Conservation (phyloP, 2,329 filamentous ascomycete species). For the Neonectria faginata region DNA sequence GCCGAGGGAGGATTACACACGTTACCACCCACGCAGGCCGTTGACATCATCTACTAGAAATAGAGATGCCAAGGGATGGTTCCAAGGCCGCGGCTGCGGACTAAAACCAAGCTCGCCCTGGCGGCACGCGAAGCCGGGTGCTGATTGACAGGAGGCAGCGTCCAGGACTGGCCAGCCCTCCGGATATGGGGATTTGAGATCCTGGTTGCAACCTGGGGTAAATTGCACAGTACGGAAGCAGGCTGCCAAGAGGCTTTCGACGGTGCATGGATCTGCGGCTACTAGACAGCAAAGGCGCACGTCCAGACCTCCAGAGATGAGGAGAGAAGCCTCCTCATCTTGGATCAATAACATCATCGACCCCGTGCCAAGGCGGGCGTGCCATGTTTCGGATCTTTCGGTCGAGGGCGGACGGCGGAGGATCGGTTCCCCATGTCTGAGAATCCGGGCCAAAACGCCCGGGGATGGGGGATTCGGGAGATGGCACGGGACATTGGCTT, state of each 20-base stretch:
- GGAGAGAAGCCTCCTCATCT: neutral
- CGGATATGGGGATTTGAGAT: neutral
- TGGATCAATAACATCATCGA: neutral
- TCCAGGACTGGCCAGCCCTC: neutral
- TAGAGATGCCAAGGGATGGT: slow-evolving; percentile 4
- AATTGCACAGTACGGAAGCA: neutral
- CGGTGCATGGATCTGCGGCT: neutral
- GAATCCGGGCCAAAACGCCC: neutral
- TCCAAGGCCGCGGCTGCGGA: neutral
- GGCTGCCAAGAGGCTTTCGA: neutral
- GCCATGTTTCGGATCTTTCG: neutral
- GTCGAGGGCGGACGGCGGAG: neutral
- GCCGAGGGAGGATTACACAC: neutral
- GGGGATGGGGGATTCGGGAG: neutral
- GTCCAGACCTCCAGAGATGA: neutral
- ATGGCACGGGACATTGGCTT: neutral
- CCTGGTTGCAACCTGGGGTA: neutral
- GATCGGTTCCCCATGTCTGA: neutral
- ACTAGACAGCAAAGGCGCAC: neutral
- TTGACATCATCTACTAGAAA: slow-evolving; percentile 4
- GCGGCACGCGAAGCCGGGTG: neutral
- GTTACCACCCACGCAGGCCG: neutral
- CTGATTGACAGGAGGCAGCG: neutral
- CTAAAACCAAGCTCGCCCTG: neutral
- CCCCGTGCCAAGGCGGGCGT: neutral